Evolutionary conservation across 441 rosid species (phyloP), one percentile per base, ranked within the genome.

Genomic region (Euphorbia corollata): DNA sequence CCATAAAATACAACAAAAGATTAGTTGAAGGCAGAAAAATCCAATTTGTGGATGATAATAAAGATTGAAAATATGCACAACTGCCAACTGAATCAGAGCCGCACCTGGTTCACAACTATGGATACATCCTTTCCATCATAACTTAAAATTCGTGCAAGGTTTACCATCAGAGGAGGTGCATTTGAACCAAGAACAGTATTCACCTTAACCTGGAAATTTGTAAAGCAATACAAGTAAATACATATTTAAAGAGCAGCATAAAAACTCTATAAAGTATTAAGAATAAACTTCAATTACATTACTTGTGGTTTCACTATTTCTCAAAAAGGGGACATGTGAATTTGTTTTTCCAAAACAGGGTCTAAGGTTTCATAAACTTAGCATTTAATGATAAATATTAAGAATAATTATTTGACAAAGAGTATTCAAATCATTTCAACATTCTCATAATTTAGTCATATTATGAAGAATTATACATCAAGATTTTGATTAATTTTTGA

Each of bases 121-220:
- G 91, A 72, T 73, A 79, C 71, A 72, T 75, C 84, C 82, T 83
- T 84, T 62, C 79, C 79, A 72, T 27, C 32, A 27, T 84, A 76
- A 65, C 73, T 73, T 58, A 74, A 79, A 72, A 84, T 90, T 63
- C 75, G 81, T 53, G 79, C 72, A 69, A 91, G 87, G 77, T 86
- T 88, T 83, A 91, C 91, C 41, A 75, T 79, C 73, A 91, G 78
- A 62, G 92, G 81, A 65, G 99, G 99, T 69, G 92, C 84, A 76
- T 73, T 83, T 61, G 96, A 83, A 69, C 96, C 94, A 45, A 91
- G 86, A 6, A 84, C 96, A 38, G 97, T 89, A 78, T 80, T 85
- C 66, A 94, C 97, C 79, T 72, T 84, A 71, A 89, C 93, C 99
- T 93, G 83, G 63, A 71, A 15, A 72, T 27, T 27, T 4, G 4